Evolutionary conservation across 768 basidiomycete genomes (phyloP).

Genomic region (Panellus pusillus): DNA sequence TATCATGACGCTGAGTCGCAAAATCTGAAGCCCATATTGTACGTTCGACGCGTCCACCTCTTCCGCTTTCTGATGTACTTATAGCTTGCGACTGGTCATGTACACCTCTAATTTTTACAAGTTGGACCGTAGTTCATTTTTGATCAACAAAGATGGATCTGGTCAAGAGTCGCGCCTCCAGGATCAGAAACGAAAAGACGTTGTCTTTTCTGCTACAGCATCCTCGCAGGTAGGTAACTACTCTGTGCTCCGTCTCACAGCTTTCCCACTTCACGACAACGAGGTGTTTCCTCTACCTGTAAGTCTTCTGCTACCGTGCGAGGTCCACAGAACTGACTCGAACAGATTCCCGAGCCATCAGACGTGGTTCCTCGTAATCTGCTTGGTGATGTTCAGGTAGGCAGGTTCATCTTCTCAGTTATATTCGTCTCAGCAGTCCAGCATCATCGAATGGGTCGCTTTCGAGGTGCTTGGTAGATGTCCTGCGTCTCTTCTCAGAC

Average conservation of each 20-base stretch:
- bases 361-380: slow-evolving; percentile 68
- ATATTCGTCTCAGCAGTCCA: slow-evolving; percentile 22
- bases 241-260: not conserved
- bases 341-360: slow-evolving; percentile 68
- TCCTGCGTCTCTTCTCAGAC: not conserved
- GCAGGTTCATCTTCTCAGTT: slow-evolving; percentile 10
- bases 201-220: slow-evolving; percentile 77
- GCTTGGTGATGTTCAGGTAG: slow-evolving; percentile 57
- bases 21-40: slow-evolving; percentile 14
- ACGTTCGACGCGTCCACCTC: not conserved
- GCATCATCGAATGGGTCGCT: slow-evolving; percentile 64
- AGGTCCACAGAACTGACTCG: not conserved
- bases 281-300: slow-evolving; percentile 67
- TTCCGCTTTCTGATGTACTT: too few relatives aligned
- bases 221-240: slow-evolving; percentile 55
- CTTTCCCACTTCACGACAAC: not conserved
- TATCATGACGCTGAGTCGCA: not conserved
- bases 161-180: slow-evolving; percentile 48
- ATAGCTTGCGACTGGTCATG: slow-evolving; percentile 63
- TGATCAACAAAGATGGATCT: slow-evolving; percentile 53
- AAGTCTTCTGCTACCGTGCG: slow-evolving; percentile 12
- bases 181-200: slow-evolving; percentile 50
- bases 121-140: not conserved
- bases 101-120: slow-evolving; percentile 28
- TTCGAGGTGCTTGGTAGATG: slow-evolving; percentile 61